Base-by-base conservation (phyloP, 2,329 filamentous ascomycete genomes). In the Trichoderma sp. region DNA sequence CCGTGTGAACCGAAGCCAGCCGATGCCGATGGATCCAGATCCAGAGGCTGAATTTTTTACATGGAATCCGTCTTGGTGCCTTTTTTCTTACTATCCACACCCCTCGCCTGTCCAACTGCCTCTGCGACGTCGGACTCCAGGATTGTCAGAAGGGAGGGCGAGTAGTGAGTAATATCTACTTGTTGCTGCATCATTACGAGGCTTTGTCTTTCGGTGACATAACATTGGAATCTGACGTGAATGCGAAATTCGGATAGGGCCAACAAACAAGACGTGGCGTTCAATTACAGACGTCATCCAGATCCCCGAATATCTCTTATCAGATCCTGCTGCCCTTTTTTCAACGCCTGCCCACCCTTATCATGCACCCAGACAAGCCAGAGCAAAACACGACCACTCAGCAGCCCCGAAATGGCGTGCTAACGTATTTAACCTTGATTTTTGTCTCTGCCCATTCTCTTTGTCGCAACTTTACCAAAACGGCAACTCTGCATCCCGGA, bases 1-100 rank as follows among this genome's bases (percentile, higher is more conserved):
- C 45, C 29, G 21, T 63, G 53, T 68, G 75, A 75, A 76, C 75
- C 75, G 75, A 76, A 75, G 75, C 73, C 73, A 76, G 53, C 75
- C 75, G 73, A 66, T 45, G 56, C 72, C 41, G 67, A 50, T 72
- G 66, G 68, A 24, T 3, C 59, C 63, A 67, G 45, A 74, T 63
- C 63, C 45, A 67, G 71, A 64, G 53, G 67, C 53, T 38, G 66
- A 27, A 24, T 45, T 69, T 38, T 38, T 69, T 69, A 29, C 18
- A n/a, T 33, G 59, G 27, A 33, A 56, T 24, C 50, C 50, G 50
- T 56, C 41, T 18, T 45, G 41, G 41, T 18, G 21, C 31, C 60
- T 21, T 64, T 64, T 38, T 64, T 33, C 12, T 60, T 74, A 31
- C 71, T 74, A 74, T 11, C 24, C 71, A 60, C 71, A 66, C 71